Base-by-base conservation (phyloP, 169 alveolate genomes). In the Plasmodium knowlesi region DNA sequence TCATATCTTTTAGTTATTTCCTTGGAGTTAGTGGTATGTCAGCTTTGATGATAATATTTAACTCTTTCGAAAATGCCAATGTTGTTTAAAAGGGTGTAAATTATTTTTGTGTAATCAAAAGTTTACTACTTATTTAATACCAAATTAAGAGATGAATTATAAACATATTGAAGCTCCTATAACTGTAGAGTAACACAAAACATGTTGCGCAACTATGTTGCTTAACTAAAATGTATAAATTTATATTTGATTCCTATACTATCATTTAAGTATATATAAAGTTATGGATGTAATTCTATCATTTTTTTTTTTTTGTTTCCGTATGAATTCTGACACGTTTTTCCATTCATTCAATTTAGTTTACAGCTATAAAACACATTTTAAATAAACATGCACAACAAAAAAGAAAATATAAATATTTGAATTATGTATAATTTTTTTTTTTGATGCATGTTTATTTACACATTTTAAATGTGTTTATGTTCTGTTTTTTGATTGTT, bases 11-110 rank as follows among this genome's bases (percentile, higher is more conserved):
- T 74, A 85, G 93, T 41, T 85, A 85, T 54, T 85, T 85, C 85
- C 85, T 85, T 53, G 93, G 93, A 85, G 93, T 85, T 43, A 32
- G 86, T 74, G 85, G 93, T 57, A 85, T 85, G 93, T 85, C 93
- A 74, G 43, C 86, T 50, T 22, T 85, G 79, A 85, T 85, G 93
- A 50, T 74, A 74, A 14, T 85, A 85, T 85, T 85, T 85, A 85
- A 85, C 30, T 85, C 61, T 70, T 85, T 85, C 50, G 93, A 85
- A 85, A 19, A 57, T 50, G 25, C 32, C n/a, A 41, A 41, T 70
- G 22, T 85, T 50, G 61, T 76, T 50, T 85, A 85, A 78, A 85
- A 78, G 61, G 30, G 37, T 74, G 46, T 74, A 50, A 53, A 10
- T 16, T 32, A 85, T 85, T 74, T 50, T 76, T 57, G 70, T 46